Conservation (phyloP, 768 basidiomycete species). For the Suillus subalutaceus region DNA sequence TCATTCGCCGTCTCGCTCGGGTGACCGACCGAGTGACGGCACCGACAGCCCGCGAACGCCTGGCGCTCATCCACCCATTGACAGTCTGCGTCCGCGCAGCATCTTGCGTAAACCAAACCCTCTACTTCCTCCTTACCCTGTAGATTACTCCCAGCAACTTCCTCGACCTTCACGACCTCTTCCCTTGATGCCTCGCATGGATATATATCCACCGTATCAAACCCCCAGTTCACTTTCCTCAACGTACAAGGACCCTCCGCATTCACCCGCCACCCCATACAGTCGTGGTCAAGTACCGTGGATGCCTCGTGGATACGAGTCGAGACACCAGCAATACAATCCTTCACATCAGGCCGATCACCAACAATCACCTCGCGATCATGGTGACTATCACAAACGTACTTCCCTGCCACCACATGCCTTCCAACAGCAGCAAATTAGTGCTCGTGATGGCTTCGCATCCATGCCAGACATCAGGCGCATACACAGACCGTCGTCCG, state of each 20-base stretch:
- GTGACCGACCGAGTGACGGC: conserved; percentile 8
- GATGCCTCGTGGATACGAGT: conserved; percentile 24
- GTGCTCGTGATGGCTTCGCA: conserved; percentile 17
- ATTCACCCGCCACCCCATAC: conserved; percentile 23
- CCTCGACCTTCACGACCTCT: conserved; percentile 9
- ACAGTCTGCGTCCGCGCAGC: conserved; percentile 17
- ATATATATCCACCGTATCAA: conserved; percentile 11
- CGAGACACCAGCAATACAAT: conserved; percentile 18
- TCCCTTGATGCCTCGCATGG: conserved; percentile 16
- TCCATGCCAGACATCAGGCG: conserved; percentile 26
- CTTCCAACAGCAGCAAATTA: conserved; percentile 15
- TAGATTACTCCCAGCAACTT: conserved; percentile 14
- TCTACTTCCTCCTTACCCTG: conserved; percentile 1
- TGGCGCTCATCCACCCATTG: conserved; percentile 8
- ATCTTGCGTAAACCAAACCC: conserved; percentile 22
- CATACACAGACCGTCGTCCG: conserved; percentile 22
- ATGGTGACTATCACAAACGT: conserved; percentile 15
- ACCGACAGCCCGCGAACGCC: conserved; percentile 9
- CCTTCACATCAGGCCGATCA: conserved; percentile 8
- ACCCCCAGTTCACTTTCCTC: conserved; percentile 27
- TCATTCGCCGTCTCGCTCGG: conserved; percentile 16
- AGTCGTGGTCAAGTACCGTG: conserved; percentile 14
- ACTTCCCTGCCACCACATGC: conserved; percentile 20
- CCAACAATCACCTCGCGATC: conserved; percentile 19
- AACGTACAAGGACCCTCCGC: conserved; percentile 20